Evolutionary conservation across 495 filamentous ascomycete genomes (phyloP).

Genomic region (Saxispiralis lemnorum): DNA sequence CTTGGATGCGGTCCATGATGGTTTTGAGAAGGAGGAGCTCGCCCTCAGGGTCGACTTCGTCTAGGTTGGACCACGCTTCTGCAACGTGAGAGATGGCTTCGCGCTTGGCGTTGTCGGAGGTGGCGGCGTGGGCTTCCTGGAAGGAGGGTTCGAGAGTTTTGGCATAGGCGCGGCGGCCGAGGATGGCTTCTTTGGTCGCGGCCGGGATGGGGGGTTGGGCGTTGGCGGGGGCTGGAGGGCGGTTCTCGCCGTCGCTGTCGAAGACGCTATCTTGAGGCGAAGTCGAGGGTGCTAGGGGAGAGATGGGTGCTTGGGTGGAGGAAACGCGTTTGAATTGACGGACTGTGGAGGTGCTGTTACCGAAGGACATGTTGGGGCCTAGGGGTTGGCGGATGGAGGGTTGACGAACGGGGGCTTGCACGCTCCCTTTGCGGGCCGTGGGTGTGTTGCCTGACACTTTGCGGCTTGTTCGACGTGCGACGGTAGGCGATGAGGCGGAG

Average conservation of each 20-base stretch:
- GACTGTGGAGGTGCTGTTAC: constrained; percentile 75
- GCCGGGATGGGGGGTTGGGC: constrained; percentile 20
- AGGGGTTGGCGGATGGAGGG: constrained; percentile 45
- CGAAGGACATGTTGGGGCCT: constrained; percentile 70
- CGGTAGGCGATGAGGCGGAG: constrained; percentile 19
- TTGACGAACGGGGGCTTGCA: not conserved
- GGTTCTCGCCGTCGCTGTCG: constrained; percentile 15
- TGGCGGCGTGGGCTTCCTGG: constrained; percentile 67
- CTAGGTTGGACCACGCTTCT: constrained; percentile 66
- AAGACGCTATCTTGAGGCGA: constrained; percentile 17
- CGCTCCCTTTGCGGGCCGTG: constrained; percentile 10
- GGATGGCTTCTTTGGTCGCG: constrained; percentile 63
- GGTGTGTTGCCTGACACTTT: constrained; percentile 13
- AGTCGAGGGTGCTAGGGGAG: constrained; percentile 17
- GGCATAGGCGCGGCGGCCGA: constrained; percentile 62
- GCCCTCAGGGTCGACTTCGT: constrained; percentile 79
- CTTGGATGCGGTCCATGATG: constrained; percentile 43
- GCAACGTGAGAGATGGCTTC: constrained; percentile 66
- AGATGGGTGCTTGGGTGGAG: constrained; percentile 32
- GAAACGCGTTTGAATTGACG: constrained; percentile 81
- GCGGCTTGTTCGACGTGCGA: constrained; percentile 24
- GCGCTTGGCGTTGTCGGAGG: constrained; percentile 51
- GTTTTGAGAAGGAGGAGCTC: constrained; percentile 64
- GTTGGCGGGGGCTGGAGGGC: constrained; percentile 3
- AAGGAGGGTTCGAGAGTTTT: constrained; percentile 64